Base-by-base conservation (phyloP, 2,329 filamentous ascomycete species). In the Sporothrix mexicana region DNA sequence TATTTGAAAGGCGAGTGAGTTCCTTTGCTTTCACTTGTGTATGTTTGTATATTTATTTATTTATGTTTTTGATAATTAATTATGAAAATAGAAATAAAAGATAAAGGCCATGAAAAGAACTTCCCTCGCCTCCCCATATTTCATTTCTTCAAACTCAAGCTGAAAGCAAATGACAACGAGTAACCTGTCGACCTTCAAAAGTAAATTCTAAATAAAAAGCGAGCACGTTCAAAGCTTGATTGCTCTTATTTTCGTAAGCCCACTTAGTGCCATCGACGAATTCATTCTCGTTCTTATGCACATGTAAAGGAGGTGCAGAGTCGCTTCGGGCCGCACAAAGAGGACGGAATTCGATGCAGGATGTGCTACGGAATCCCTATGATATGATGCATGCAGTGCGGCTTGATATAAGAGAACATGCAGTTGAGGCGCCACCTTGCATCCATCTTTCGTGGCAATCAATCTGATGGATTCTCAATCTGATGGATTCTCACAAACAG, bases 261-360 rank as follows among this genome's bases (percentile, higher is more conserved):
- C 30, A 36, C 30, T 36, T 7, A 36, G 30, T 36, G 30, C 7
- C 30, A 3, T 7, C 30, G 7, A 2, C n/a, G 3, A 17, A 23
- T 13, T 23, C 20, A 9, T 55, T 9, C 6, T 23, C 12, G 25
- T 9, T 23, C 20, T 7, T 25, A 23, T 59, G 55, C 25, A 15
- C 12, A 17, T 55, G 13, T 23, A 17, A 8, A 17, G 13, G 17
- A 15, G 15, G 7, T 64, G 59, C n/a, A 23, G 10, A n/a, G 20
- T 64, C 59, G 36, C 59, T 64, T 45, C 59, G 59, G 36, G 30
- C 59, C 59, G 59, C 30, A 43, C 30, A 62, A n/a, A n/a, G 12
- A 17, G 8, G 23, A 23, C 8, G 20, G 10, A 45, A 10, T 41
- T 45, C 4, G 41, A 23, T 23, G 17, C 59, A 45, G 55, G 13